A percentile compares a stretch with the other conserved stretches of the same genome.
Evolutionary conservation across 495 filamentous ascomycete genomes (phyloP).

Genomic region (Neurospora terricola): DNA sequence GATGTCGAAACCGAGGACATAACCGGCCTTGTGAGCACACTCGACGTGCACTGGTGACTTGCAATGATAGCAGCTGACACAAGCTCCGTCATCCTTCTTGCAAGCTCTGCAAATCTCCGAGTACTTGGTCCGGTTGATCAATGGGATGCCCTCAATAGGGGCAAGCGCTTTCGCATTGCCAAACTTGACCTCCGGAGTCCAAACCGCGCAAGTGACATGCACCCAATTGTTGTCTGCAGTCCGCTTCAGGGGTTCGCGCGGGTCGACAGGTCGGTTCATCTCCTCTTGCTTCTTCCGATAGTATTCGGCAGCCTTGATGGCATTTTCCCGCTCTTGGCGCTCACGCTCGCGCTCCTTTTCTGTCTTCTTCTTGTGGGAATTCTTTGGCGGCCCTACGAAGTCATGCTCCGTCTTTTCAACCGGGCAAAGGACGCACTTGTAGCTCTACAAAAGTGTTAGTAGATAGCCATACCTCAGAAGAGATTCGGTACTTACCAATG

Average conservation of each 20-base stretch:
- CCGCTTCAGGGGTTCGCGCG: slow-evolving; percentile 84
- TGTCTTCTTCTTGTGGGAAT: slow-evolving; percentile 75
- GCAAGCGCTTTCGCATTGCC: slow-evolving; percentile 70
- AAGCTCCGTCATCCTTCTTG: slow-evolving; percentile 60
- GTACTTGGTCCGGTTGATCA: slow-evolving; percentile 58
- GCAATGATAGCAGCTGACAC: slow-evolving; percentile 75
- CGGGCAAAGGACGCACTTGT: slow-evolving; percentile 88
- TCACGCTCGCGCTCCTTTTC: slow-evolving; percentile 89
- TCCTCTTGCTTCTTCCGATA: slow-evolving; percentile 78
- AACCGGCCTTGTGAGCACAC: slow-evolving; percentile 78
- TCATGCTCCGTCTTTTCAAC: slow-evolving; percentile 66
- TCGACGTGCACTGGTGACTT: slow-evolving; percentile 74
- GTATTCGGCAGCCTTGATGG: slow-evolving; percentile 59
- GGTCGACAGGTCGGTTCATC: slow-evolving; percentile 66
- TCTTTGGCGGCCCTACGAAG: slow-evolving; percentile 74
- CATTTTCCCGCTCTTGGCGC: slow-evolving; percentile 68
- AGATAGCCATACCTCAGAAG: background rate
- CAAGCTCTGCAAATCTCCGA: slow-evolving; percentile 77
- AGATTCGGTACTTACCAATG: slow-evolving; percentile 52
- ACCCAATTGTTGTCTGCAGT: slow-evolving; percentile 96
- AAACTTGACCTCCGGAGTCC: slow-evolving; percentile 86
- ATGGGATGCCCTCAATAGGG: slow-evolving; percentile 77
- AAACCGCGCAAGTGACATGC: slow-evolving; percentile 88
- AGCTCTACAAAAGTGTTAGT: slow-evolving; percentile 46
- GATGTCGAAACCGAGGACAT: slow-evolving; percentile 80